phyloP scores from a whole-genome alignment of 495 filamentous ascomycete species.

The Aspergillus cristatus region DNA sequence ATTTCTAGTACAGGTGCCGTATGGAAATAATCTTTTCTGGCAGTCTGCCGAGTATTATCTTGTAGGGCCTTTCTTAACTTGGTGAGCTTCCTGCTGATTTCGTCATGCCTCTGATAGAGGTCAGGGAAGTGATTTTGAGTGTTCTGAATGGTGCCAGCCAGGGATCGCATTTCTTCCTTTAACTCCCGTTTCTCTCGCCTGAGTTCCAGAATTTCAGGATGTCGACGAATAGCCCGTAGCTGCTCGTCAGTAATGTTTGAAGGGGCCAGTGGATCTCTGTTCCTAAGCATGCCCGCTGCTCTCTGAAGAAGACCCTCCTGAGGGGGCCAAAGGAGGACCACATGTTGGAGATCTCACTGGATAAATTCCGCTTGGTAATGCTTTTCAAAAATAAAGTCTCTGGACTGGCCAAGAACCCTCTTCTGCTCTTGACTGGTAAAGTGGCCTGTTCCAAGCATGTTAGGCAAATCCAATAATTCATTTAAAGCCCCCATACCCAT shows the following conservation, averaged over 20 bases:
- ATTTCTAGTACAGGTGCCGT: too few relatives aligned
- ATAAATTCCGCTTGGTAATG: conserved; percentile 24
- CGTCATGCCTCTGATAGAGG: conserved; percentile 19
- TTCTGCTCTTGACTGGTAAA: conserved; percentile 24
- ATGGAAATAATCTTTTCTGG: too few relatives aligned
- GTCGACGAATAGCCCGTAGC: conserved; percentile 14
- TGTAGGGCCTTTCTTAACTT: too few relatives aligned
- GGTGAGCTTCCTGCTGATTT: too few relatives aligned
- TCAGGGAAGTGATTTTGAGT: conserved; percentile 12
- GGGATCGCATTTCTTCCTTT: conserved; percentile 18
- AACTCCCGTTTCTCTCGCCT: conserved; percentile 23
- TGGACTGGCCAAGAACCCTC: conserved; percentile 21
- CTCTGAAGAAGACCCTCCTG: conserved; percentile 14
- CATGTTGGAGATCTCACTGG: conserved; percentile 15
- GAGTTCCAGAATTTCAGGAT: conserved; percentile 15
- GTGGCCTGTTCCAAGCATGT: conserved; percentile 9
- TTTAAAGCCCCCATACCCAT: too few relatives aligned
- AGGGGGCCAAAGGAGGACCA: conserved; percentile 18
- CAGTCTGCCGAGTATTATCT: too few relatives aligned
- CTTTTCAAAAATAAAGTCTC: conserved; percentile 20
- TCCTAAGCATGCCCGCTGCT: conserved; percentile 17
- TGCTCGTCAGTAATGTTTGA: conserved; percentile 18
- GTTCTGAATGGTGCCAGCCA: conserved; percentile 18
- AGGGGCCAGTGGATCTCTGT: conserved; percentile 14
- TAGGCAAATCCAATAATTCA: conserved; percentile 4